phyloP scores from a whole-genome alignment of 306 rosid genomes.

The Astragalus glycyphyllos region DNA sequence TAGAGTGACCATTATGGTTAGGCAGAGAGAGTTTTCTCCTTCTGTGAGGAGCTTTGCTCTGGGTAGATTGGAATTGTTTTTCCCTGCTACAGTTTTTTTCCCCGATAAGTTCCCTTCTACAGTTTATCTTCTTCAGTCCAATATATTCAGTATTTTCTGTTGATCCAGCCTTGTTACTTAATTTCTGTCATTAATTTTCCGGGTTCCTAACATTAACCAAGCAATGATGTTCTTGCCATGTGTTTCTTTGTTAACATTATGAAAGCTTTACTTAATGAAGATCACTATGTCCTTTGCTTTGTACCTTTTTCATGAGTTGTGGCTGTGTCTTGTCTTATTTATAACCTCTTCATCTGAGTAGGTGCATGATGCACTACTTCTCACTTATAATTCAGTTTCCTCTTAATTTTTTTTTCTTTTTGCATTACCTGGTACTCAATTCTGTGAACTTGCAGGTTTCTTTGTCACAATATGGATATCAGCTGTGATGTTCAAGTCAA shows the following conservation, averaged over 20 bases:
- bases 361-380: conserved; percentile 1
- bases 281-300: conserved; percentile 13
- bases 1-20: too few species aligned
- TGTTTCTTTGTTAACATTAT: conserved; percentile 6
- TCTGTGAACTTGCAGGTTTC: conserved; percentile 70
- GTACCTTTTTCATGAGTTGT: conserved; percentile 2
- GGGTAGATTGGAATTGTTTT: too few species aligned
- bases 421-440: conserved; percentile 22
- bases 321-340: conserved; percentile 14
- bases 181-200: too few species aligned
- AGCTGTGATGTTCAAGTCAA: conserved; percentile 92
- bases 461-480: conserved; percentile 87
- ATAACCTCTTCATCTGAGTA: not conserved
- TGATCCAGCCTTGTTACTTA: too few species aligned
- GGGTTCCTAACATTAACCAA: not conserved
- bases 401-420: conserved; percentile 29
- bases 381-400: conserved; percentile 19
- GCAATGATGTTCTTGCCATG: not conserved
- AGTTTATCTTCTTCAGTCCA: too few species aligned
- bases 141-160: too few species aligned
- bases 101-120: too few species aligned
- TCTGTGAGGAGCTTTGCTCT: too few species aligned
- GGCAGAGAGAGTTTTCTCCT: too few species aligned
- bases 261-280: conserved; percentile 7
- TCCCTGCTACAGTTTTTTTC: too few species aligned